Base-by-base conservation (phyloP, 305 asterid species). In the Fraxinus sp. region DNA sequence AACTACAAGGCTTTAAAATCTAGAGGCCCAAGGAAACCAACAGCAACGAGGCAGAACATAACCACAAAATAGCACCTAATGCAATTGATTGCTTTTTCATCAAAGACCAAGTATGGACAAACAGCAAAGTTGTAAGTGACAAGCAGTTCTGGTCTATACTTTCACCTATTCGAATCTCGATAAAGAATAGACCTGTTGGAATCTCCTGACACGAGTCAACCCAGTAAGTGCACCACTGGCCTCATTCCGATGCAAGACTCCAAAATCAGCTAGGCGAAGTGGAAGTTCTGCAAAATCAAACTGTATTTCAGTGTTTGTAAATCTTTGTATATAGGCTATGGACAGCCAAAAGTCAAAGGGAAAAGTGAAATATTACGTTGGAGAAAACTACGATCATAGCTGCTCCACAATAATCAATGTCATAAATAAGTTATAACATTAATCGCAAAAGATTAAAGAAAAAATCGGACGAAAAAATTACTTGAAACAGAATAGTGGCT, bases 191-290 rank as follows among this genome's bases (percentile, higher is more conserved):
- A 96, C 99, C 99, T 94, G 99, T 91, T 93, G 99, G 83, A 93
- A 97, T 87, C 98, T 89, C 90, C 99, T 91, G 70, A 94, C 98
- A 77, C 98, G 99, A 49, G 97, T 97, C 87, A 97, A 85, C 57
- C 98, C 99, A 57, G 98, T 93, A 83, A 97, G 97, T 82, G 99
- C 99, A 79, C 98, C 99, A 84, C 98, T 96, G 83, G 95, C 97
- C 85, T 96, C 99, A 83, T 96, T 96, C 74, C 98, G 94, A 87
- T 94, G 98, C 91, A 94, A 85, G 77, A 93, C 98, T 59, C 99
- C 98, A 83, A 95, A 95, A 88, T 95, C 99, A 81, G 98, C 99
- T 80, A 93, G 84, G 83, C 98, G 98, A 79, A 97, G 93, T 8
- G 98, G 99, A 76, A 97, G 95, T 81, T 97, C 99, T 97, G 95